Base-by-base conservation (phyloP, 176 grass and related monocot species). In the Phyllostachys edulis region DNA sequence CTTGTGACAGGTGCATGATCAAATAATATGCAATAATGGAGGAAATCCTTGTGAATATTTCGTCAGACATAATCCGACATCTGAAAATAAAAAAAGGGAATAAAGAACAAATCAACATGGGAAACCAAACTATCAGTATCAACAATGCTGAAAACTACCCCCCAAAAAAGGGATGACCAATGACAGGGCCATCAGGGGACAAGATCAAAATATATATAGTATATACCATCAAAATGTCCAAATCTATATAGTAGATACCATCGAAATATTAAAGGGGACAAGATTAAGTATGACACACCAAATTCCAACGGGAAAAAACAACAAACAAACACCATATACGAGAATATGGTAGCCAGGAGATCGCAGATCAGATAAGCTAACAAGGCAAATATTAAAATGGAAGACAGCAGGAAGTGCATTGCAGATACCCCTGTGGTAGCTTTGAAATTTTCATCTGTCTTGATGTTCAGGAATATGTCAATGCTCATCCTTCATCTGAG, bases 21-120 rank as follows among this genome's bases (percentile, higher is more conserved):
- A 34, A 49, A 72, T n/a, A 47, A 39, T 69, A 14, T 10, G 20
- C 8, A n/a, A 7, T 21, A 59, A 18, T 55, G 8, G 15, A 20
- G 24, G 14, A n/a, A 4, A 41, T 23, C 27, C 32, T 57, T 57
- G 32, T 34, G 32, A 34, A 34, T 34, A 34, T 34, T 34, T 34
- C 32, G 32, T 34, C 32, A 34, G 32, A 34, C 32, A 34, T 34
- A 34, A 34, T 34, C 32, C 32, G 2, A 34, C 32, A 34, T 34
- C 32, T 13, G 17, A 84, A 75, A 39, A 73, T 26, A 16, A 36
- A 63, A 69, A 73, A 37, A 38, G 69, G n/a, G 49, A 2, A 56
- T 74, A 40, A 50, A 52, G 71, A 82, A 64, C 26, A n/a, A 4
- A 63, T 71, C 29, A 83, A 83, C 70, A 63, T 64, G 57, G 8